These are phyloP conservation scores for Xylaria sp. DNA, from an alignment of 2,329 filamentous ascomycete genomes.

Conservation along the genomic window DNA sequence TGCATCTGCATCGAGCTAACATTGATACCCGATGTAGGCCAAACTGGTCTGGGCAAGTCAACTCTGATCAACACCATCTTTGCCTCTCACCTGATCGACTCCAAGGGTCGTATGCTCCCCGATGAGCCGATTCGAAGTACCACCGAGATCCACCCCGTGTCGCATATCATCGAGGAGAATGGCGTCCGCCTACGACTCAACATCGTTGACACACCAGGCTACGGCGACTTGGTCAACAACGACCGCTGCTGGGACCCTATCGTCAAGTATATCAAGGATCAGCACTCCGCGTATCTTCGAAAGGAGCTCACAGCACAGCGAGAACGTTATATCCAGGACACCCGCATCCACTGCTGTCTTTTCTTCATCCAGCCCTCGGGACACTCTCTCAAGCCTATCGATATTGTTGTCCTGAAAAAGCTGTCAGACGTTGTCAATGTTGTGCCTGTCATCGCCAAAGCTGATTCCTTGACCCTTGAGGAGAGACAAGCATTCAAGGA, in stretches of 20 bases:
- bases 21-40: slow-evolving; percentile 69
- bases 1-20: slow-evolving; percentile 45
- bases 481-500: slow-evolving; percentile 98
- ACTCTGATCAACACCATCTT: slow-evolving; percentile 99
- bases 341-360: slow-evolving; percentile 97
- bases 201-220: slow-evolving; percentile 98
- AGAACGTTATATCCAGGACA: slow-evolving; percentile 99
- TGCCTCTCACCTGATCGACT: slow-evolving; percentile 98
- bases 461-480: slow-evolving; percentile 94
- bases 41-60: slow-evolving; percentile 98
- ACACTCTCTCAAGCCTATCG: slow-evolving; percentile 98
- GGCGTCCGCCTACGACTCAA: slow-evolving; percentile 96
- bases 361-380: slow-evolving; percentile 99
- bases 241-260: slow-evolving; percentile 99
- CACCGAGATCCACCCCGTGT: slow-evolving; percentile 97
- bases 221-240: slow-evolving; percentile 99
- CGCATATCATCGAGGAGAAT: slow-evolving; percentile 99
- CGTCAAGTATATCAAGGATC: slow-evolving; percentile 99
- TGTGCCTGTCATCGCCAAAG: slow-evolving; percentile 98
- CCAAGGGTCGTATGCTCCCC: slow-evolving; percentile 92
- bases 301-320: slow-evolving; percentile 99
- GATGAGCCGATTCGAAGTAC: slow-evolving; percentile 94
- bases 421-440: slow-evolving; percentile 99
- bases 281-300: slow-evolving; percentile 98
- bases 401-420: slow-evolving; percentile 99